phyloP scores from a whole-genome alignment of 768 basidiomycete genomes.

The Mycena venus region DNA sequence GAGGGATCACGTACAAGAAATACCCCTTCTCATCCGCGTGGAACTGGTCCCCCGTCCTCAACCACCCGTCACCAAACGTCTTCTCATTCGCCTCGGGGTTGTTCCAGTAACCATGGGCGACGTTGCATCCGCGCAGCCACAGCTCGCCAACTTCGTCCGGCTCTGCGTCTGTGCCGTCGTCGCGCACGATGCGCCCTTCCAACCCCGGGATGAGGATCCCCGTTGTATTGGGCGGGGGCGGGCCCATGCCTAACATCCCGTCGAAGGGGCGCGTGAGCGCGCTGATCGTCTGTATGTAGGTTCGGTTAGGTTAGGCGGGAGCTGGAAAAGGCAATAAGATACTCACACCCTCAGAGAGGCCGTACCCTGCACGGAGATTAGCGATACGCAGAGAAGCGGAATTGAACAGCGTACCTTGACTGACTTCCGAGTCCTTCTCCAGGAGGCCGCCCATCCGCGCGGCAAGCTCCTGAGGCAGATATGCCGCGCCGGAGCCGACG shows the following conservation, averaged over 20 bases:
- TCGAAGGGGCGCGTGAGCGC: constrained; percentile 58
- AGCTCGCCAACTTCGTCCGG: constrained; percentile 76
- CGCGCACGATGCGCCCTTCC: constrained; percentile 73
- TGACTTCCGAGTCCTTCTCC: constrained; percentile 47
- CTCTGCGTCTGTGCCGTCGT: constrained; percentile 68
- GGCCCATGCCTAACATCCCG: constrained; percentile 52
- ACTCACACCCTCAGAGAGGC: constrained; percentile 78
- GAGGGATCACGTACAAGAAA: constrained; percentile 67
- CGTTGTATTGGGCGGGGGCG: constrained; percentile 38
- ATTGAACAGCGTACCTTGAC: constrained; percentile 59
- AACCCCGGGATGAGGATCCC: constrained; percentile 76
- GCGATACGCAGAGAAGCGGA: background rate
- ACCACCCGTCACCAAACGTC: constrained; percentile 81
- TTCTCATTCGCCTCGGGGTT: constrained; percentile 75
- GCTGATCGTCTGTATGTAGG: constrained; percentile 67
- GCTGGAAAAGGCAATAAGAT: background rate
- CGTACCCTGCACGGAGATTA: constrained; percentile 67
- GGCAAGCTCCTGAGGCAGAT: constrained; percentile 71
- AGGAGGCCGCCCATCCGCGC: constrained; percentile 55
- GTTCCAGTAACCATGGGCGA: constrained; percentile 80
- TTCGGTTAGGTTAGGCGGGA: background rate
- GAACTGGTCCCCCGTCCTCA: constrained; percentile 81
- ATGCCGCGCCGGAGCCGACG: constrained; percentile 72
- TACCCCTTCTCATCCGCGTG: constrained; percentile 69
- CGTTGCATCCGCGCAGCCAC: constrained; percentile 65